Percentiles rank a stretch among this genome's conserved stretches.
phyloP scores from a whole-genome alignment of 768 basidiomycete species.

The Chalciporus pseudorubinellus region DNA sequence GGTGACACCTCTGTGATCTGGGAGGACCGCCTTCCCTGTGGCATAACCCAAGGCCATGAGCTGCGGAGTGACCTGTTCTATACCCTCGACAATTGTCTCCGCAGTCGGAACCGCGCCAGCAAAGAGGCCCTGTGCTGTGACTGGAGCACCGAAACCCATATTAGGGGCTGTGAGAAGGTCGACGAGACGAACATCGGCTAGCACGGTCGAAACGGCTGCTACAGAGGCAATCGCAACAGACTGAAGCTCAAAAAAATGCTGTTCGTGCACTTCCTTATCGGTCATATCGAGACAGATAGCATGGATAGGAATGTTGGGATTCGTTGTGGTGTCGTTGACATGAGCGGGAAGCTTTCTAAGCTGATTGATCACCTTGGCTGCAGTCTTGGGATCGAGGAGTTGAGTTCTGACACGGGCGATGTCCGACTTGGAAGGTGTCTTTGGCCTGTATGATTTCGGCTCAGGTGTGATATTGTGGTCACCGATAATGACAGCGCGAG shows the following conservation, averaged over 20 bases:
- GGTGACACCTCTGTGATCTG: conserved; percentile 67
- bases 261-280: conserved; percentile 59
- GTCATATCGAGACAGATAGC: conserved; percentile 69
- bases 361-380: conserved; percentile 70
- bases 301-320: conserved; percentile 54
- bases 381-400: conserved; percentile 63
- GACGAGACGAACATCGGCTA: conserved; percentile 62
- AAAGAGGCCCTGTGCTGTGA: conserved; percentile 61
- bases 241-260: conserved; percentile 56
- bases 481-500: conserved; percentile 72
- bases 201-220: conserved; percentile 45
- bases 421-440: conserved; percentile 46
- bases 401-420: conserved; percentile 65
- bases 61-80: conserved; percentile 70
- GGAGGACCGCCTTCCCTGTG: conserved; percentile 59
- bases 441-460: conserved; percentile 38
- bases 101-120: conserved; percentile 77
- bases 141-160: conserved; percentile 74
- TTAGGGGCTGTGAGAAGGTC: conserved; percentile 59
- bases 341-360: conserved; percentile 55
- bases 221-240: conserved; percentile 49
- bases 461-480: conserved; percentile 31
- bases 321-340: conserved; percentile 6
- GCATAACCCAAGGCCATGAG: conserved; percentile 78
- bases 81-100: conserved; percentile 64